Evolutionary conservation across 495 filamentous ascomycete species (phyloP).

Genomic region (Endocarpon pusillum): DNA sequence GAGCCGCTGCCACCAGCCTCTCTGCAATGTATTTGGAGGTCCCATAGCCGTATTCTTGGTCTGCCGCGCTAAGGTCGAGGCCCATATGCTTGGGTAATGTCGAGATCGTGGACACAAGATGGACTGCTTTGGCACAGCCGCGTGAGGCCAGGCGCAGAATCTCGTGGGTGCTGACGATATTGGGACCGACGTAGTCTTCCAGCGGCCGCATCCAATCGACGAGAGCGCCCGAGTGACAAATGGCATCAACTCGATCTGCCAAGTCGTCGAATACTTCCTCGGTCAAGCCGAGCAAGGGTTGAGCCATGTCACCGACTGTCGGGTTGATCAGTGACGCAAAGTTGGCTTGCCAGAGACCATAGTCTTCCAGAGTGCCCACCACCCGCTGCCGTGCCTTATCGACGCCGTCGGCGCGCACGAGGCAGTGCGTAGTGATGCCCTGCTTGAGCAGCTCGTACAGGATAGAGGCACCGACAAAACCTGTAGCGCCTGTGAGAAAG

Average conservation of each 20-base stretch:
- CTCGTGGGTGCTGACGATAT: slow-evolving; percentile 18
- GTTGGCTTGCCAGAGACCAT: slow-evolving; percentile 12
- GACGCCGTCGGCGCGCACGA: slow-evolving; percentile 12
- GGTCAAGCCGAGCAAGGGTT: slow-evolving; percentile 14
- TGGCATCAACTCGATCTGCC: slow-evolving; percentile 13
- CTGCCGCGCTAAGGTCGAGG: slow-evolving; percentile 8
- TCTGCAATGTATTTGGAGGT: slow-evolving; percentile 19
- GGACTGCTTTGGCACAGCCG: slow-evolving; percentile 15
- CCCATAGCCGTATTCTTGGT: slow-evolving; percentile 16
- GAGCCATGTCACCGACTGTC: slow-evolving; percentile 12
- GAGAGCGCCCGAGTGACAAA: slow-evolving; percentile 16
- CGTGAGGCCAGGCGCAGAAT: slow-evolving; percentile 17
- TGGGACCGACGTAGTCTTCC: slow-evolving; percentile 18
- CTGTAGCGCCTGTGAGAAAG: slow-evolving; percentile 18
- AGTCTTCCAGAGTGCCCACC: slow-evolving; percentile 6
- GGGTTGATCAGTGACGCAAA: slow-evolving; percentile 10
- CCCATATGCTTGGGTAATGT: slow-evolving; percentile 15
- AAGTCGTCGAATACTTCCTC: slow-evolving; percentile 11
- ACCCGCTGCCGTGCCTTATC: slow-evolving; percentile 9
- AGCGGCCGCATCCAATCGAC: slow-evolving; percentile 21
- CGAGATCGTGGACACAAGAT: slow-evolving; percentile 18
- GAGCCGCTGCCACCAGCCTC: slow-evolving; percentile 13
- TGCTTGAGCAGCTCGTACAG: slow-evolving; percentile 12
- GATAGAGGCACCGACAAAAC: slow-evolving; percentile 20
- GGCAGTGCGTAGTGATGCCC: slow-evolving; percentile 12